Conservation (phyloP, 2,329 filamentous ascomycete species). For the Trichoderma semiorbis region DNA sequence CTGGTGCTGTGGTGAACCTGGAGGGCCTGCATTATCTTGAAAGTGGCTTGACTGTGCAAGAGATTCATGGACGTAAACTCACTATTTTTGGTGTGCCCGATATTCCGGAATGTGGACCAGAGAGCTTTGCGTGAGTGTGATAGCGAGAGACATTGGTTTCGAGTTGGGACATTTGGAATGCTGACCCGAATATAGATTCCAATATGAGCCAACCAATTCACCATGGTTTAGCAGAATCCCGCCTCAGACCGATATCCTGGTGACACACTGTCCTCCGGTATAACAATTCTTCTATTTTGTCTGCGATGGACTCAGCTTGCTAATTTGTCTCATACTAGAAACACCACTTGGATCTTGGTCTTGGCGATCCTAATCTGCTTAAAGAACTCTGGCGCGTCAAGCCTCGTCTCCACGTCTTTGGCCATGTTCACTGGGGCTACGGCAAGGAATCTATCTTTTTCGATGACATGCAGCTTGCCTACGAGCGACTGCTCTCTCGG, state of each 20-base stretch:
- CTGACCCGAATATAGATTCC: constrained; percentile 51
- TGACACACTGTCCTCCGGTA: constrained; percentile 77
- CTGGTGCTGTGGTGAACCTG: constrained; percentile 57
- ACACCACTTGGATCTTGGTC: constrained; percentile 64
- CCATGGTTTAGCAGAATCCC: constrained; percentile 74
- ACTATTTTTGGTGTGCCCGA: constrained; percentile 75
- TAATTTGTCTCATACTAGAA: constrained; percentile 38
- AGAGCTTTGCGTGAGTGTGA: constrained; percentile 55
- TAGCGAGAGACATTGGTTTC: neutral
- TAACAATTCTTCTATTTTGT: constrained; percentile 22
- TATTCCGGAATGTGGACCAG: constrained; percentile 70
- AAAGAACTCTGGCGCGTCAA: constrained; percentile 70
- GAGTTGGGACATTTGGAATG: neutral
- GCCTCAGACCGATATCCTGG: constrained; percentile 67
- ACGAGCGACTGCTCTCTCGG: constrained; percentile 60
- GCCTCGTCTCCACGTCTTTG: constrained; percentile 76
- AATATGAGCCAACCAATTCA: constrained; percentile 63
- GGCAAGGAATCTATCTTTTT: constrained; percentile 69
- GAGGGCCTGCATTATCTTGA: constrained; percentile 72
- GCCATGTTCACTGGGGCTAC: constrained; percentile 75
- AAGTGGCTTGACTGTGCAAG: constrained; percentile 60
- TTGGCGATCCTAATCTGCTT: constrained; percentile 70
- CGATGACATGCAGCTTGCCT: constrained; percentile 68
- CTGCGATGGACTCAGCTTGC: neutral
- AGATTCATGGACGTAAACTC: constrained; percentile 55